These are phyloP conservation scores for Backusella australiensis DNA, from an alignment of 192 early-diverging fungal species.

Conservation along the genomic window DNA sequence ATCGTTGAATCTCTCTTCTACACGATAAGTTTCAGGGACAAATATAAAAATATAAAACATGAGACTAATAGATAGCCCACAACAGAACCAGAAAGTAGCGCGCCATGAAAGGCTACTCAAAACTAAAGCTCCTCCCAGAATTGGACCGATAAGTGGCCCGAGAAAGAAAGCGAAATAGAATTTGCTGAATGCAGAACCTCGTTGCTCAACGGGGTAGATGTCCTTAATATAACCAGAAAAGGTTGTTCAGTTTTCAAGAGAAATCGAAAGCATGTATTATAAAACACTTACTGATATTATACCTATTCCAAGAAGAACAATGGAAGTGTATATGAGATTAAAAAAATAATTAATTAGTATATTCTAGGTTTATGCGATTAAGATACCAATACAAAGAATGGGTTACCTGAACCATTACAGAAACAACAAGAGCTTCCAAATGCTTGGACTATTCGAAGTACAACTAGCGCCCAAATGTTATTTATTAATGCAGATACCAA, in stretches of 20 bases:
- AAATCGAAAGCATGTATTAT: background rate
- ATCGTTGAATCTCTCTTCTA: no score
- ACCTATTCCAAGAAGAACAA: conserved; percentile 1
- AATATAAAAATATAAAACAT: conserved; percentile 1
- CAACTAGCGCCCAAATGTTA: conserved; percentile 36
- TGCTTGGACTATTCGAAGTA: conserved; percentile 42
- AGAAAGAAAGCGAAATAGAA: conserved; percentile 29
- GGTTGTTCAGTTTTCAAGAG: conserved; percentile 1
- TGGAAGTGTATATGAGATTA: background rate
- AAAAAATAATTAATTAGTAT: background rate
- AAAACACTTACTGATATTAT: conserved; percentile 30
- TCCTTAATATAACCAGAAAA: conserved; percentile 17
- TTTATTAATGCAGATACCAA: conserved; percentile 38
- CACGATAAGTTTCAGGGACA: no score
- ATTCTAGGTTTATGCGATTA: background rate
- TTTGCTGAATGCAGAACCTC: conserved; percentile 31
- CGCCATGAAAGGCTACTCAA: conserved; percentile 36
- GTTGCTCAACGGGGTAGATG: conserved; percentile 23
- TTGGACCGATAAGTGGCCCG: conserved; percentile 17
- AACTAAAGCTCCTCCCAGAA: conserved; percentile 15
- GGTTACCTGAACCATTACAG: conserved; percentile 40
- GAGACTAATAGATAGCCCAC: conserved; percentile 13
- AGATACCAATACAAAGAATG: background rate
- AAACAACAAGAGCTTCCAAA: conserved; percentile 42
- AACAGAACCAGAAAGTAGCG: conserved; percentile 46